These are phyloP conservation scores for Spiraea crenata DNA, from an alignment of 331 rosid genomes.

Conservation along the genomic window DNA sequence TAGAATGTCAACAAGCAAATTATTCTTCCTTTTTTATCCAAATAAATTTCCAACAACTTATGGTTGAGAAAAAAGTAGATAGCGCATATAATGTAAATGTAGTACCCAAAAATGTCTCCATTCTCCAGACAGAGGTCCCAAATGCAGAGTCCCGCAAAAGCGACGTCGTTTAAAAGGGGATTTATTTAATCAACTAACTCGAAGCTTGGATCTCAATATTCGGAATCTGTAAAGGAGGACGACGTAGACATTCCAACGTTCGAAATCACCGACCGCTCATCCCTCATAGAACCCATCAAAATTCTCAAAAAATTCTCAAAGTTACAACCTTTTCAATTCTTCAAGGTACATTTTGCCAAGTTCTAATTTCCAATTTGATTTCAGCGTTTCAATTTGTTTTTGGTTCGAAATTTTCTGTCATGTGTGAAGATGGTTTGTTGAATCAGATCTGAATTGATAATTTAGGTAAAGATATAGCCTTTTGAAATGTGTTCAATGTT, in stretches of 20 bases:
- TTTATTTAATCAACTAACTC: not conserved
- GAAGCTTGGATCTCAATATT: not conserved
- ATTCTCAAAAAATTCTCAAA: no score
- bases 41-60: no score
- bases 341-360: not conserved
- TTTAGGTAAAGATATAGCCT: not conserved
- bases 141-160: no score
- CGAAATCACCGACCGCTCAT: constrained; percentile 13
- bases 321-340: no score
- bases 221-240: not conserved
- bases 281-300: not conserved
- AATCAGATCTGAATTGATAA: not conserved
- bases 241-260: constrained; percentile 9
- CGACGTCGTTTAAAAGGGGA: not conserved
- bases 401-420: not conserved
- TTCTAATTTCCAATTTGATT: not conserved
- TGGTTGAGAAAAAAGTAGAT: no score
- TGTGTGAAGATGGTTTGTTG: not conserved
- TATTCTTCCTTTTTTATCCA: no score
- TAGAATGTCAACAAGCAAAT: no score
- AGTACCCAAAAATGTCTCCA: no score
- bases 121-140: no score
- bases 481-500: not conserved
- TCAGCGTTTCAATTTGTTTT: not conserved
- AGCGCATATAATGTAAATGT: no score